Evolutionary conservation across 2,329 filamentous ascomycete genomes (phyloP), one percentile per base, ranked within the genome.

Genomic region (Stenocarpella maydis): DNA sequence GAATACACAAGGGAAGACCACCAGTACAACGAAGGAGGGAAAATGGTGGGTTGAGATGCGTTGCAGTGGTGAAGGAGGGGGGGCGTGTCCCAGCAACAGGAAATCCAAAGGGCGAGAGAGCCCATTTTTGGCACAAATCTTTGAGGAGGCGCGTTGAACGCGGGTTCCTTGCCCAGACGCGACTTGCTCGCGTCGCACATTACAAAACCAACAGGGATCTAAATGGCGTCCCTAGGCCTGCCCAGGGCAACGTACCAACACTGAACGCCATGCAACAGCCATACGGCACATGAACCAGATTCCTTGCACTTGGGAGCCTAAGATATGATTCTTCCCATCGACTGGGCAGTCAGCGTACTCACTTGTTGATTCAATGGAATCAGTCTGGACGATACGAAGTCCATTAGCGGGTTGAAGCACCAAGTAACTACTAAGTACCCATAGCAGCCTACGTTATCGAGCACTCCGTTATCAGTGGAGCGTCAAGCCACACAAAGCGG

Each of bases 171-270:
- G 41, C 28, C 50, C n/a, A 17, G 28, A 67, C 43, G 54, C 65
- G 65, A 54, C 52, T 58, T 37, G 5, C 41, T 47, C 41, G 65
- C 34, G 65, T 67, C 15, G 45, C 54, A 52, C 53, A 67, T 67
- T 67, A 60, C n/a, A 67, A 67, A 15, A 14, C 45, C n/a, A 52
- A 67, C 65, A 54, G 28, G 65, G 65, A 55, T 58, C 24, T 49
- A 47, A 67, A 67, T 47, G n/a, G 52, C 54, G 28, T 47, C 26
- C 19, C 12, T 15, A 4, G 58, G 28, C 41, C 58, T 2, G 28
- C 15, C 4, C 21, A 12, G 41, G n/a, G 26, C 7, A 7, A 17
- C 24, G 10, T 60, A 5, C 15, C 5, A 49, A 15, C 28, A 14
- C 12, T 37, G 28, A 24, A 49, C 9, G 49, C 43, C 37, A 14